A percentile compares a stretch with the other conserved stretches of the same genome.
Conservation (phyloP, 2,329 filamentous ascomycete species). For the Pseudogymnoascus destructans region DNA sequence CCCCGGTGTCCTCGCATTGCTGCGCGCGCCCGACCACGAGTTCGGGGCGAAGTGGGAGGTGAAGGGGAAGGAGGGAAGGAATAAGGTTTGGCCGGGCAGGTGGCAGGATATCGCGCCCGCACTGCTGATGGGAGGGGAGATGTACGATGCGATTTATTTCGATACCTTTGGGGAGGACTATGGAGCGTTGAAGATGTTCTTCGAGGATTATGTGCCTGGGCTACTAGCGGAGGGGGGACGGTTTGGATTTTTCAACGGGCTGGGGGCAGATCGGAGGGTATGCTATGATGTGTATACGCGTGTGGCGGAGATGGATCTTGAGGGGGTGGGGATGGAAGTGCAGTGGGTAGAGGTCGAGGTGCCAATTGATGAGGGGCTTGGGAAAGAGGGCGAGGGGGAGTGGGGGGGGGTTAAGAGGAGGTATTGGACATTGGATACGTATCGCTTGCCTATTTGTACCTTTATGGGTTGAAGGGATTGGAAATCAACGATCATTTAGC, state of each 20-base stretch:
- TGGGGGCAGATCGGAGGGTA: constrained; percentile 81
- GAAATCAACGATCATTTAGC: background rate
- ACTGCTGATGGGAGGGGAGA: constrained; percentile 52
- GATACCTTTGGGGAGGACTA: constrained; percentile 97
- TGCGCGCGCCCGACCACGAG: constrained; percentile 29
- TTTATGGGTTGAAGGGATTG: constrained; percentile 39
- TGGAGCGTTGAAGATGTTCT: constrained; percentile 69
- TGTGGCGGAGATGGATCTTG: constrained; percentile 80
- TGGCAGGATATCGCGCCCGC: constrained; percentile 72
- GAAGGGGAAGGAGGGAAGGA: constrained; percentile 45
- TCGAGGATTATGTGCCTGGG: constrained; percentile 72
- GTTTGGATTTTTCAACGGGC: constrained; percentile 81
- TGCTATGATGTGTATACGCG: constrained; percentile 95
- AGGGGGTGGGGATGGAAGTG: constrained; percentile 79
- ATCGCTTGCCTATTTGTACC: constrained; percentile 60
- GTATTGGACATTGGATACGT: constrained; percentile 79
- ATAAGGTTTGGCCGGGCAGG: constrained; percentile 56
- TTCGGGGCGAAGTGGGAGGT: constrained; percentile 45
- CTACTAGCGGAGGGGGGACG: constrained; percentile 59
- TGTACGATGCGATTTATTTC: constrained; percentile 87
- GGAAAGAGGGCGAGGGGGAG: constrained; percentile 54
- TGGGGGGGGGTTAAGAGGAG: constrained; percentile 81
- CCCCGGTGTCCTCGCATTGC: constrained; percentile 56
- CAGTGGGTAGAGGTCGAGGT: constrained; percentile 73
- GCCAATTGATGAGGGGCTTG: constrained; percentile 47